Evolutionary conservation across 768 basidiomycete species (phyloP), one percentile per base, ranked within the genome.

Genomic region (Lactarius akahatsu): DNA sequence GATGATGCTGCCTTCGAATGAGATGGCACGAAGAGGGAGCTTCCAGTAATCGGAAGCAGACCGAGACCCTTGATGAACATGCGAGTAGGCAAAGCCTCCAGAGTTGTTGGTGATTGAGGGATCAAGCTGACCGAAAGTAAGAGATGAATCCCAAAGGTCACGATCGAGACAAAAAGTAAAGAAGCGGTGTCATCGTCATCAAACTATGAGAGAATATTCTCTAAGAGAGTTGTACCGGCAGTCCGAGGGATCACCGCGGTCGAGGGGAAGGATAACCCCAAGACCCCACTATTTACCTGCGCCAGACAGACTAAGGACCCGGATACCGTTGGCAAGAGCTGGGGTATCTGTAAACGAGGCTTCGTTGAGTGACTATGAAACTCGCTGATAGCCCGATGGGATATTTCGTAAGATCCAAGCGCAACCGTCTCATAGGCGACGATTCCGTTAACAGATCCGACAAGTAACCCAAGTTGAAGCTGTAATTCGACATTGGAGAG

Each of bases 1-100:
- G 0, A 58, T 36, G 18, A 73, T 56, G 28, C 74, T 72, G 8
- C 76, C 76, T 64, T 85, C 78, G 71, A 86, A 74, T 13, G 79
- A 81, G 62, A 87, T 67, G 54, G 73, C 73, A 23, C 74, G 76
- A 52, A 85, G 73, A 0, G 84, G 80, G 10, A 87, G 72, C 67
- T 86, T 87, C 86, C 85, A 87, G 72, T 82, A 86, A 68, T 86
- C 83, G 65, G 81, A 84, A 0, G 71, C 71, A 61, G 72, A 71
- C 11, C 70, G 69, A 72, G 18, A 76, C 74, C 62, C 74, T 38
- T 70, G 72, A 63, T 78, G 78, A 34, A 86, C 82, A 56, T 79
- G 74, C 9, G 76, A 79, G 64, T 76, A 78, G 2, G 74, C 67
- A 50, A 84, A 71, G 23, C 74, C 74, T 4, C 69, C 68, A 2